Conservation (phyloP, 108 stramenopile genomes). For the Skeletonema marinoi region DNA sequence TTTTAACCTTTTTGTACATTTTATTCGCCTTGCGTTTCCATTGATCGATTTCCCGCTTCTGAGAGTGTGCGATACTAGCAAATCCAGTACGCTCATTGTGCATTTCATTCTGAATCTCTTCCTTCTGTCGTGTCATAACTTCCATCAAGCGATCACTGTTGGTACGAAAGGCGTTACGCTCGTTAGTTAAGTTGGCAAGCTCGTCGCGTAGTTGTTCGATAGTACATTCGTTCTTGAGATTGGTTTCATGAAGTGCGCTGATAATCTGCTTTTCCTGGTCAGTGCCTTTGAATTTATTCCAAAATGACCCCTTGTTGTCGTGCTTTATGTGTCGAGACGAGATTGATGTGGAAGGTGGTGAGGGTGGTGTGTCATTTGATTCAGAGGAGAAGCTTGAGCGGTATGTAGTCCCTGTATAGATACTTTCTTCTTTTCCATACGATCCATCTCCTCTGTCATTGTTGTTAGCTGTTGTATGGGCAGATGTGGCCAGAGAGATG, state of each 20-base stretch:
- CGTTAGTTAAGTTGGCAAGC: constrained; percentile 12
- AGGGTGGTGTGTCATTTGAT: not conserved
- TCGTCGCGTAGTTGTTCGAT: constrained; percentile 16
- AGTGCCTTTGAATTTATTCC: not conserved
- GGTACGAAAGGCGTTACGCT: constrained; percentile 22
- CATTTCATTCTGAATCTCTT: constrained; percentile 17
- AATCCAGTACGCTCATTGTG: constrained; percentile 13
- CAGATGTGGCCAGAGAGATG: not conserved
- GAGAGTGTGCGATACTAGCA: constrained; percentile 9
- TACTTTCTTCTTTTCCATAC: not conserved
- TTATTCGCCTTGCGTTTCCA: constrained; percentile 21
- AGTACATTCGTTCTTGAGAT: constrained; percentile 17
- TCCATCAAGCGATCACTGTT: constrained; percentile 22
- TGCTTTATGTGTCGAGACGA: not conserved
- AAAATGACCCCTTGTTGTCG: not conserved
- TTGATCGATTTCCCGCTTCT: constrained; percentile 21
- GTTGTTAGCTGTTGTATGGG: not conserved
- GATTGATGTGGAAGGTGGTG: not conserved
- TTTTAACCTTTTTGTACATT: constrained; percentile 13
- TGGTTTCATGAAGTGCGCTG: constrained; percentile 18
- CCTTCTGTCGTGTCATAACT: constrained; percentile 13
- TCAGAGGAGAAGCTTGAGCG: not conserved
- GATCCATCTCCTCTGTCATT: not conserved
- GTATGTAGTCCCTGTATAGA: not conserved
- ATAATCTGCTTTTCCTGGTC: not conserved